These are phyloP conservation scores for Solidago caesia DNA, from an alignment of 129 eudicot genomes.

Conservation along the genomic window DNA sequence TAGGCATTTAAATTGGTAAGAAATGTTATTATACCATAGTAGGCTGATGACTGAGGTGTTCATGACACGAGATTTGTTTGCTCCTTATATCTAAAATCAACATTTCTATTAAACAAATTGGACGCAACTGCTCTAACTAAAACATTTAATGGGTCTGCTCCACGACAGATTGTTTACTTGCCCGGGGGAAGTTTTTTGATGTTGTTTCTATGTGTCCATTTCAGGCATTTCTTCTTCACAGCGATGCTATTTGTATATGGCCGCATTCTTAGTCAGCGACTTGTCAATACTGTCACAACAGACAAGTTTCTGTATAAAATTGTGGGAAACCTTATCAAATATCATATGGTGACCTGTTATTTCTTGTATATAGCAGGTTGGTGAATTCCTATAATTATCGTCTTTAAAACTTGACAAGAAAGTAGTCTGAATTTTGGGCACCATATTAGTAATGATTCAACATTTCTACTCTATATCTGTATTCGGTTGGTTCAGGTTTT, in stretches of 20 bases:
- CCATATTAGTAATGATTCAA: not conserved
- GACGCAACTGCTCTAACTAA: not conserved
- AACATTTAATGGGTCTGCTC: not conserved
- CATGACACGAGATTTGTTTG: not conserved
- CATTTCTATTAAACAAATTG: not conserved
- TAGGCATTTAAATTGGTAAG: slow-evolving; percentile 83
- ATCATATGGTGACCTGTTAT: slow-evolving; percentile 97
- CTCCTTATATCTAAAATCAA: not conserved
- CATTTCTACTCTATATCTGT: slow-evolving; percentile 3
- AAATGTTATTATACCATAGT: not conserved
- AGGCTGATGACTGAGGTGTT: slow-evolving; percentile 1
- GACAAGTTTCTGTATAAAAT: slow-evolving; percentile 79
- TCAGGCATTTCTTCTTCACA: slow-evolving; percentile 98
- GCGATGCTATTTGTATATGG: slow-evolving; percentile 98
- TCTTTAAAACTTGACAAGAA: slow-evolving; percentile 5
- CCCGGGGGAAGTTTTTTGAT: not conserved
- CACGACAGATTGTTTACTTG: not conserved
- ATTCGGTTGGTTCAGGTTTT: slow-evolving; percentile 57
- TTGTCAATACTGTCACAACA: slow-evolving; percentile 83
- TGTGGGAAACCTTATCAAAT: slow-evolving; percentile 79
- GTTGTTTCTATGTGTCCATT: slow-evolving; percentile 18
- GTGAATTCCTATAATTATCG: slow-evolving; percentile 24
- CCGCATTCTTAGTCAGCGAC: slow-evolving; percentile 91
- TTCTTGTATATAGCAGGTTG: slow-evolving; percentile 94
- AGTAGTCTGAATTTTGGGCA: not conserved